Evolutionary conservation across 2,329 filamentous ascomycete genomes (phyloP), one percentile per base, ranked within the genome.

Genomic region (Gaeumannomyces tritici): DNA sequence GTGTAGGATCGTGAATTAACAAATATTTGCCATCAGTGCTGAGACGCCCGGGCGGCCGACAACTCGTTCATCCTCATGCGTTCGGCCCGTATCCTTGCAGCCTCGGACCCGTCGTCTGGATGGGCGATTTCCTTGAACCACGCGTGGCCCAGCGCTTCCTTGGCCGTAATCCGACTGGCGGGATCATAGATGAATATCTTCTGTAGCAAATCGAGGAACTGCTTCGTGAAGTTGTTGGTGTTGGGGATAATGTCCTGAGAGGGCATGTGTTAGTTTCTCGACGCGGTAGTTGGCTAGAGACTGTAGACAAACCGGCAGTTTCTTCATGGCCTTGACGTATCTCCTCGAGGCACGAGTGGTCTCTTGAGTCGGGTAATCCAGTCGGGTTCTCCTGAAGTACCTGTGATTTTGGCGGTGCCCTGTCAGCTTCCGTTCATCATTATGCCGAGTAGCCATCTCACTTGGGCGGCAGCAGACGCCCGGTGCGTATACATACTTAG

Each of bases 251-350:
- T 88, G 65, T 88, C 85, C 86, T 89, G 55, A 31, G 12, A 3
- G 27, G 60, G 73, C 60, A 73, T 24, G 42, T 21, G n/a, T 51
- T 62, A 72, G 69, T 12, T 42, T 35, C 68, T 33, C 67, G 47
- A 29, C 6, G 18, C 9, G 13, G 26, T 2, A 24, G 12, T 31
- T 27, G 57, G 24, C n/a, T 13, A 3, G 12, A 56, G 18, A 21
- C n/a, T 18, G 1, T 42, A 18, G 35, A 42, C 35, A 15, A 42
- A 89, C 86, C 64, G 82, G 78, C 31, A 89, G 74, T 62, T 79
- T 79, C 72, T 89, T 89, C 87, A 89, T 89, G n/a, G 85, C 86
- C 72, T 86, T 86, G 15, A 89, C 87, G 69, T 89, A 89, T 68
- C 85, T 78, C 65, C 81, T 78, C 1, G 86, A 89, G 4, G 86